Evolutionary conservation across 495 filamentous ascomycete species (phyloP).

Genomic region (Annulohypoxylon maeteangense): DNA sequence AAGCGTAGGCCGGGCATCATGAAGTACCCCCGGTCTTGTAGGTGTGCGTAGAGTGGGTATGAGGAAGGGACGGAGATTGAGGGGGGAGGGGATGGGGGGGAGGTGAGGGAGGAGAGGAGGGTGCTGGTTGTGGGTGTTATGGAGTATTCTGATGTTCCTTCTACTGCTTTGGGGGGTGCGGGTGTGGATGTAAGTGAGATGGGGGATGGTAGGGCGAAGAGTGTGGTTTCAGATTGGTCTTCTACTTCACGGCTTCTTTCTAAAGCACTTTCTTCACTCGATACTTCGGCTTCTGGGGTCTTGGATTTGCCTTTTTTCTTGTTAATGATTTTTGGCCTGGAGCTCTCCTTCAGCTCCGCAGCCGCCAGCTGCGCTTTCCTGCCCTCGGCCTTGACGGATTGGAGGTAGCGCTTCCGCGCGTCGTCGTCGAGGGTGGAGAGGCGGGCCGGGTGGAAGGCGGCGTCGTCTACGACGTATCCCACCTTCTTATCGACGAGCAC

Average conservation of each 20-base stretch:
- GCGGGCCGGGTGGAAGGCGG: conserved; percentile 68
- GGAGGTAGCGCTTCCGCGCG: conserved; percentile 61
- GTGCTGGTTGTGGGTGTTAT: conserved; percentile 49
- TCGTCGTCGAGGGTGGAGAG: conserved; percentile 67
- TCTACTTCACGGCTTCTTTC: conserved; percentile 37
- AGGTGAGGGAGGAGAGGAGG: conserved; percentile 43
- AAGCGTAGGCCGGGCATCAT: conserved; percentile 92
- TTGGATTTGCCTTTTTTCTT: conserved; percentile 53
- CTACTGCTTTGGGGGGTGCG: background rate
- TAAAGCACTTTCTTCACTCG: conserved; percentile 37
- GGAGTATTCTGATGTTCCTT: conserved; percentile 18
- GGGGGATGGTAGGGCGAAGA: conserved; percentile 53
- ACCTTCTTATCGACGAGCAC: conserved; percentile 82
- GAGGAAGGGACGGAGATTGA: conserved; percentile 48
- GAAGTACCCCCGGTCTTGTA: conserved; percentile 85
- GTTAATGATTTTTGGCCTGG: conserved; percentile 32
- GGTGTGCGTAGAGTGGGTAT: conserved; percentile 75
- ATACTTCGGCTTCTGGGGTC: conserved; percentile 43
- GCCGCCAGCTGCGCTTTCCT: conserved; percentile 53
- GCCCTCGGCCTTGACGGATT: conserved; percentile 54
- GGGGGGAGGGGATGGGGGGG: conserved; percentile 36
- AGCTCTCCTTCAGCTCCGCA: conserved; percentile 35
- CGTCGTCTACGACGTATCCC: conserved; percentile 83
- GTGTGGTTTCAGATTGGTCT: conserved; percentile 47
- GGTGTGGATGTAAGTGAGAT: background rate